A percentile compares a stretch with the other conserved stretches of the same genome.
Evolutionary conservation across 164 flowering plant species (phyloP).

Genomic region (Cinnamomum chago): DNA sequence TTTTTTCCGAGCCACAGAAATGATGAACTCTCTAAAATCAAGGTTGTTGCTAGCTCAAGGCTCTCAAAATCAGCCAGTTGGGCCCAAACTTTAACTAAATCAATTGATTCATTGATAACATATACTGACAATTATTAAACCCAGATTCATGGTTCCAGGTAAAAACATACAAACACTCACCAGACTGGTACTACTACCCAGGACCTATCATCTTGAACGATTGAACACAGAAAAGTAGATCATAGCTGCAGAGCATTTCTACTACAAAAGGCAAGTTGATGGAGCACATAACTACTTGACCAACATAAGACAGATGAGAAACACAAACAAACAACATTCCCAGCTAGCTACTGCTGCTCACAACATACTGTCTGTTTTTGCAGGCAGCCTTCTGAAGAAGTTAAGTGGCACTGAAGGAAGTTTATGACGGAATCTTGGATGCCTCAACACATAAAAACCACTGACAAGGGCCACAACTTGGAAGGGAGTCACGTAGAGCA

Average conservation of each 20-base stretch:
- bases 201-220: too few relatives aligned
- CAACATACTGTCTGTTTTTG: slow-evolving; percentile 52
- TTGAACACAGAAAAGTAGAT: too few relatives aligned
- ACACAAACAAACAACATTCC: neutral
- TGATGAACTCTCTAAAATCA: too few relatives aligned
- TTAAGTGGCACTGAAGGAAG: slow-evolving; percentile 42
- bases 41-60: too few relatives aligned
- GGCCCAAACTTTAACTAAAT: too few relatives aligned
- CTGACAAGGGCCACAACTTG: slow-evolving; percentile 11
- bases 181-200: too few relatives aligned
- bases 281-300: neutral
- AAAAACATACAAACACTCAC: neutral
- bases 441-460: slow-evolving; percentile 45
- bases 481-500: slow-evolving; percentile 30
- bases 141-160: neutral
- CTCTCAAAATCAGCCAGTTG: too few relatives aligned
- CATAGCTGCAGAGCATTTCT: too few relatives aligned
- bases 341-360: slow-evolving; percentile 12
- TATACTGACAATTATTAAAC: neutral
- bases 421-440: slow-evolving; percentile 43
- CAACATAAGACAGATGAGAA: neutral
- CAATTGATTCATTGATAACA: too few relatives aligned
- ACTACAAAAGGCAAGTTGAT: neutral
- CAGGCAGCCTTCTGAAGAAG: slow-evolving; percentile 59
- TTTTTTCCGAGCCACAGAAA: too few relatives aligned